Evolutionary conservation across 202 grass and related monocot genomes (phyloP).

Genomic region (Elaeis oleifera): DNA sequence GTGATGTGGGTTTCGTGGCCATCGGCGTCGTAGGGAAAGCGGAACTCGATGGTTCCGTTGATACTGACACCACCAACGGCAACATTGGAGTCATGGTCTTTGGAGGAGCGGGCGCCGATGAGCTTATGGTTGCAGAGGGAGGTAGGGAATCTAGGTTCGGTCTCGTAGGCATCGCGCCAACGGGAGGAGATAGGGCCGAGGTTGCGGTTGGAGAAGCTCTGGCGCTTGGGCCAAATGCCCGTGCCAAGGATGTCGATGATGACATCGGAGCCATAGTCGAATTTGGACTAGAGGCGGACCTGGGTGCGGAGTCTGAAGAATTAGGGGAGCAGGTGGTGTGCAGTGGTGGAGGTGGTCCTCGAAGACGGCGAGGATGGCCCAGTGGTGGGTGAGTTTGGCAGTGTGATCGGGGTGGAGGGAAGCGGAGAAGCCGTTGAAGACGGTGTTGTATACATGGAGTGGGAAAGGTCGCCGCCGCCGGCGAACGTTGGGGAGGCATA

Average conservation of each 20-base stretch:
- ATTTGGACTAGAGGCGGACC: slow-evolving; percentile 5
- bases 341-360: slow-evolving; percentile 6
- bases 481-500: slow-evolving; percentile 5
- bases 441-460: slow-evolving; percentile 4
- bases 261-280: slow-evolving; percentile 10
- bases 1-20: slow-evolving; percentile 15
- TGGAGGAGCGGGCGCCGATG: slow-evolving; percentile 6
- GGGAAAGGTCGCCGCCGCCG: neutral
- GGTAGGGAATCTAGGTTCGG: neutral
- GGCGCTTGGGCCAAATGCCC: slow-evolving; percentile 12
- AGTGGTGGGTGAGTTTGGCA: neutral
- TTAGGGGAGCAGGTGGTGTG: slow-evolving; percentile 7
- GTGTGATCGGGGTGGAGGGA: neutral
- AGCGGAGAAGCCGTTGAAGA: slow-evolving; percentile 8
- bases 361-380: neutral
- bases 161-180: slow-evolving; percentile 9
- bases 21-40: slow-evolving; percentile 7
- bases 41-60: slow-evolving; percentile 4
- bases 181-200: neutral
- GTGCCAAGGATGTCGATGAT: slow-evolving; percentile 12
- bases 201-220: slow-evolving; percentile 4
- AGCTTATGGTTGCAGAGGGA: slow-evolving; percentile 12
- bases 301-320: slow-evolving; percentile 7
- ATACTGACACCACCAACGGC: neutral
- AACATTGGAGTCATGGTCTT: neutral